Percentiles rank a stretch among this genome's conserved stretches.
Evolutionary conservation across 2,329 filamentous ascomycete genomes (phyloP).

Genomic region (Ophiostoma sp.): DNA sequence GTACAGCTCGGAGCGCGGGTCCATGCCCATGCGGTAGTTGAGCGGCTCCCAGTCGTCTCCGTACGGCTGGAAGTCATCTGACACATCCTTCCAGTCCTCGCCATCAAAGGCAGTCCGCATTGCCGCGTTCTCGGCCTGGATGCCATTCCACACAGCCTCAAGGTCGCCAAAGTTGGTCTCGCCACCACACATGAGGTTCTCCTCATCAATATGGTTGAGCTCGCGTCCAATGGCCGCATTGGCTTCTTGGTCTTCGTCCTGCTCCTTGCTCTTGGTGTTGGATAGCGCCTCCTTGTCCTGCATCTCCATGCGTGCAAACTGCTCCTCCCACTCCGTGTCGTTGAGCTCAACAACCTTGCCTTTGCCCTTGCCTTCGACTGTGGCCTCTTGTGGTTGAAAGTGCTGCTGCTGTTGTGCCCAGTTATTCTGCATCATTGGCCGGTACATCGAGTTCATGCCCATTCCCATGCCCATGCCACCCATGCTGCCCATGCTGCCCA

Average conservation of each 20-base stretch:
- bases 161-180: conserved; percentile 80
- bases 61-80: conserved; percentile 26
- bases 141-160: conserved; percentile 81
- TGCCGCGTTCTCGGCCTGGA: conserved; percentile 68
- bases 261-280: conserved; percentile 77
- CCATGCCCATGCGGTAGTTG: conserved; percentile 55
- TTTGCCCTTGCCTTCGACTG: conserved; percentile 52
- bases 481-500: conserved; percentile 34
- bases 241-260: conserved; percentile 67
- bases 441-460: conserved; percentile 44
- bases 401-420: conserved; percentile 43
- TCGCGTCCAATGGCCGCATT: conserved; percentile 70
- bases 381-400: conserved; percentile 29
- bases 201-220: conserved; percentile 75
- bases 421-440: conserved; percentile 41
- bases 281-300: conserved; percentile 47
- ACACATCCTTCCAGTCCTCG: conserved; percentile 53
- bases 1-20: conserved; percentile 81
- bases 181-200: conserved; percentile 47
- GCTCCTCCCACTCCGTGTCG: conserved; percentile 91
- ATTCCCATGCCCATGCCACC: conserved; percentile 31
- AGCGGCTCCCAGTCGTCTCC: conserved; percentile 64
- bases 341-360: conserved; percentile 93
- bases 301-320: conserved; percentile 83
- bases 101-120: conserved; percentile 64